Base-by-base conservation (phyloP, 805 yeast genomes). In the Wickerhamiella australiensis region DNA sequence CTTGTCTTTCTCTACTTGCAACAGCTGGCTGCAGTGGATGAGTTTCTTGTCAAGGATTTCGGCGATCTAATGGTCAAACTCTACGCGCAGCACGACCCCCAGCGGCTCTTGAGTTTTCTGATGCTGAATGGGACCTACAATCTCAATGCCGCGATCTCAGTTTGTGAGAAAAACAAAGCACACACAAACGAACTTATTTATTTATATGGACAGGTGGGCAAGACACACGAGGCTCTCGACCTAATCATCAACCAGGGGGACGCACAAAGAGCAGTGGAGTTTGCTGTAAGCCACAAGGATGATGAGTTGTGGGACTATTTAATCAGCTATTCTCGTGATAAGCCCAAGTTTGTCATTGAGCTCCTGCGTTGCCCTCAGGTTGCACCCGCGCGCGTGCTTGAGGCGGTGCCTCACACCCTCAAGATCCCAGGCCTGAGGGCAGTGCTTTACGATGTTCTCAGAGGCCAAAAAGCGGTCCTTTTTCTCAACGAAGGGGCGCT, bases 161-260 rank as follows among this genome's bases (percentile, higher is more conserved):
- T 81, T 1, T 85, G 94, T 58, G 78, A 79, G 13, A 11, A 29
- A 52, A 52, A 61, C 9, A 67, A 71, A 20, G 71, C 71, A 1
- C 71, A 74, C 37, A 72, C 71, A 37, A 77, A 80, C 37, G 97
- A 90, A 59, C 69, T 87, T 37, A 94, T 92, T 0, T 87, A 78
- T 59, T 65, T 92, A 26, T 72, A 85, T 53, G 94, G 95, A 3
- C 77, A 78, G 57, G 79, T 84, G 22, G 97, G 98, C 1, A 83
- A 84, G 56, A 78, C 80, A 50, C 74, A 73, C 53, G 75, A 77
- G 53, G 97, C 97, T 0, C 66, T 90, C 57, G 74, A 71, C 51
- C 68, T 92, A 40, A 86, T 92, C 13, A 78, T 87, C 36, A 82
- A 84, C 54, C 75, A 84, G 56, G 73, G 80, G 49, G 92, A 90